Conservation (phyloP, 2,329 filamentous ascomycete genomes). For the Nemania sp. region DNA sequence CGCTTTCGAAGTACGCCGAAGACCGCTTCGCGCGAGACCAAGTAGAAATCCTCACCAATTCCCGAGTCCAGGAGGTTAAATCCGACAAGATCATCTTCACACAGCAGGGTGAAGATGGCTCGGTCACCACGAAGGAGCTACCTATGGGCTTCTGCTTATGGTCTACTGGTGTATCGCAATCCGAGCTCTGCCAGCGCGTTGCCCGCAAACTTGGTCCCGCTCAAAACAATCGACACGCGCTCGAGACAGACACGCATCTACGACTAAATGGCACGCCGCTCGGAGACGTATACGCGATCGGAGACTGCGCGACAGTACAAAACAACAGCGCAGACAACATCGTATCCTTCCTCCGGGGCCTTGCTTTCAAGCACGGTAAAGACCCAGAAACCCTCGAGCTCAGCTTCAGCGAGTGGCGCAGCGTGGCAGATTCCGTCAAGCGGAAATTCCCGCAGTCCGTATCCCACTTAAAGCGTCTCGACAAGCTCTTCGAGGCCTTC, state of each 20-base stretch:
- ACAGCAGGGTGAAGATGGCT: constrained; percentile 75
- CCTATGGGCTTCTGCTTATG: constrained; percentile 96
- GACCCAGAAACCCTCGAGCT: constrained; percentile 88
- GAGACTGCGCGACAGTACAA: constrained; percentile 94
- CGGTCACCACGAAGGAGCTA: constrained; percentile 83
- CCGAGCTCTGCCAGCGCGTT: constrained; percentile 75
- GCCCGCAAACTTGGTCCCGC: constrained; percentile 73
- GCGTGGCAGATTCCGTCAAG: constrained; percentile 80
- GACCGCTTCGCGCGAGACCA: constrained; percentile 87
- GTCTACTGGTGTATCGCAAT: constrained; percentile 94
- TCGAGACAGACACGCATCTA: constrained; percentile 93
- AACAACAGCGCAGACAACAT: constrained; percentile 96
- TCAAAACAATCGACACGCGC: constrained; percentile 86
- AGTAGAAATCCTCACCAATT: constrained; percentile 89
- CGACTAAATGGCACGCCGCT: constrained; percentile 85
- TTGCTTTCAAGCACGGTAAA: constrained; percentile 89
- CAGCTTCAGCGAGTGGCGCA: constrained; percentile 85
- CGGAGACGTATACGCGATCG: constrained; percentile 94
- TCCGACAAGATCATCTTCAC: constrained; percentile 85
- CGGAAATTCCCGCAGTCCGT: constrained; percentile 89
- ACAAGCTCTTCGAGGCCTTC: constrained; percentile 88
- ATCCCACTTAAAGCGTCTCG: constrained; percentile 83
- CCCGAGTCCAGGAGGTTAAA: constrained; percentile 86
- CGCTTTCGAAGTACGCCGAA: constrained; percentile 89
- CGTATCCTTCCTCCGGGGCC: constrained; percentile 81